A percentile compares a stretch with the other conserved stretches of the same genome.
These are phyloP conservation scores for Cornus suecica DNA, from an alignment of 148 eudicot species.

Conservation along the genomic window DNA sequence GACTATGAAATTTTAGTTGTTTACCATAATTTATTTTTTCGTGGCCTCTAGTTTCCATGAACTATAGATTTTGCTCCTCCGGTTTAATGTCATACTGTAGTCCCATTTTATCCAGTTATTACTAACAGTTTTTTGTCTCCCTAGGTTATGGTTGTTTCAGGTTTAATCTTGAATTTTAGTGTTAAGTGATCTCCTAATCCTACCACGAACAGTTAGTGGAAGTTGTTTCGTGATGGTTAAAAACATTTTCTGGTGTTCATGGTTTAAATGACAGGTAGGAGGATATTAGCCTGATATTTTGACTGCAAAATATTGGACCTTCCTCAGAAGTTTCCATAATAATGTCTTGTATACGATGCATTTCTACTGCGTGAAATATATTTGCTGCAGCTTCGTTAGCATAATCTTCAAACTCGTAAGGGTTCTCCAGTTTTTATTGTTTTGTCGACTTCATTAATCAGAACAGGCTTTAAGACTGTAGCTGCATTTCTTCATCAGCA, in stretches of 20 bases:
- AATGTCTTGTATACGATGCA: background rate
- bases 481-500: background rate
- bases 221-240: too few species aligned
- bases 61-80: background rate
- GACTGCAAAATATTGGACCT: background rate
- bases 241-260: background rate
- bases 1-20: background rate
- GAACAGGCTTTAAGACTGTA: background rate
- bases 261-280: background rate
- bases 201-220: background rate
- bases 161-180: too few species aligned
- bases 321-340: background rate
- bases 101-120: too few species aligned
- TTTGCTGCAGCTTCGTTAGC: background rate
- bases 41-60: background rate
- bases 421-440: background rate
- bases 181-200: background rate
- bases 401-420: background rate
- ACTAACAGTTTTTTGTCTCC: too few species aligned
- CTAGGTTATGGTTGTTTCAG: too few species aligned
- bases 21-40: too few species aligned
- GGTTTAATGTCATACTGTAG: background rate
- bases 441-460: background rate
- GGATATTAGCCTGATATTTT: background rate
- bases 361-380: background rate